Evolutionary conservation across 225 moss, liverwort and hornwort species (phyloP).

Genomic region (Takakia lepidozioides): DNA sequence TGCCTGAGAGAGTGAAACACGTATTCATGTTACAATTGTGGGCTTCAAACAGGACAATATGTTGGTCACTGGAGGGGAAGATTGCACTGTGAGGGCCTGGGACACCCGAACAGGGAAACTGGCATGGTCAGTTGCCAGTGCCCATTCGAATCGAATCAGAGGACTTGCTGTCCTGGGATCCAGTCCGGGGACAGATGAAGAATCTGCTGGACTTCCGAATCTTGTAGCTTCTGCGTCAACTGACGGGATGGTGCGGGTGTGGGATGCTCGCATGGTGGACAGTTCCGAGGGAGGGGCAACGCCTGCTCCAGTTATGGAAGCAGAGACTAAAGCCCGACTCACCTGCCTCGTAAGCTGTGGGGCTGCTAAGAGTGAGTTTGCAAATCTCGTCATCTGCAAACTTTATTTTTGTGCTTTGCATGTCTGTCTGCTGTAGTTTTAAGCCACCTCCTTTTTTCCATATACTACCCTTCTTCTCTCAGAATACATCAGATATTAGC

Average conservation of each 20-base stretch:
- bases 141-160: conserved; percentile 75
- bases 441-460: too few species aligned
- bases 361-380: conserved; percentile 50
- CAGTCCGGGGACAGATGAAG: conserved; percentile 21
- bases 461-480: too few species aligned
- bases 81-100: conserved; percentile 67
- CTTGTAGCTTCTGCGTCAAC: conserved; percentile 84
- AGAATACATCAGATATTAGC: too few species aligned
- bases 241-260: conserved; percentile 78
- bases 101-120: conserved; percentile 69
- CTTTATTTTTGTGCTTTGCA: too few species aligned
- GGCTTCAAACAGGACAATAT: conserved; percentile 50
- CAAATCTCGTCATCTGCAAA: too few species aligned
- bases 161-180: conserved; percentile 67
- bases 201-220: conserved; percentile 36
- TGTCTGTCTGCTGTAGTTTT: too few species aligned
- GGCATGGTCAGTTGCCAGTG: conserved; percentile 55
- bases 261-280: conserved; percentile 72
- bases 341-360: conserved; percentile 81
- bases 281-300: conserved; percentile 17
- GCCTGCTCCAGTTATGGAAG: conserved; percentile 53
- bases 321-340: conserved; percentile 74
- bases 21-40: too few species aligned
- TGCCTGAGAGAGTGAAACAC: too few species aligned
- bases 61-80: conserved; percentile 81